Evolutionary conservation across 345 rosid species (phyloP), one percentile per base, ranked within the genome.

Genomic region (Dimocarpus longan): DNA sequence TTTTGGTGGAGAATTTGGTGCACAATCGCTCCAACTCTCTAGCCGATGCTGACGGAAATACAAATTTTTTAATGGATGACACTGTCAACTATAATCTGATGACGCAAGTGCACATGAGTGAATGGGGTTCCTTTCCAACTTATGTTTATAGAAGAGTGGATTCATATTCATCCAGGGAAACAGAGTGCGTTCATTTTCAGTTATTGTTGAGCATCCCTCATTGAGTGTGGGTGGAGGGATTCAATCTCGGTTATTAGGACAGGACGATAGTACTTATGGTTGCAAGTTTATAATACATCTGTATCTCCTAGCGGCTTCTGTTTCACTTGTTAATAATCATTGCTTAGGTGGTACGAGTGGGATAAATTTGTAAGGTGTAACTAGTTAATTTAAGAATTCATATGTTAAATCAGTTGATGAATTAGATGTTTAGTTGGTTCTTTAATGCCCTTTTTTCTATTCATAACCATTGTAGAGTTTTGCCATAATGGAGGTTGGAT

Each of bases 1-100:
- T 84, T 73, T 56, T 85, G 82, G 84, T 80, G 39, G 93, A 88
- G 82, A 87, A 86, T 66, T 85, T 83, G 84, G 82, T 81, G 88
- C 90, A 87, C 80, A 90, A 13, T 26, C 71, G 56, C 84, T 87
- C 83, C 87, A 90, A 63, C 77, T 88, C 90, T 62, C 83, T 80
- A 40, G 87, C 91, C 52, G 83, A 52, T 43, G 82, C 76, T 22
- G 80, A 70, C 32, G 93, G 85, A n/a, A n/a, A n/a, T n/a, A n/a
- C n/a, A 18, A 68, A 42, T 10, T 66, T 12, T 10, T 68, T 43
- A 21, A 68, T 43, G 46, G 32, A 21, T 21, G 13, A n/a, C 1
- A 10, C 32, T 71, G 26, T 52, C 75, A 71, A 52, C 57, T 13
- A 71, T 32, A 32, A 52, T 26, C 26, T 10, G 24, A 28, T 52